Base-by-base conservation (phyloP, 2,329 filamentous ascomycete species). In the Boeremia exigua region DNA sequence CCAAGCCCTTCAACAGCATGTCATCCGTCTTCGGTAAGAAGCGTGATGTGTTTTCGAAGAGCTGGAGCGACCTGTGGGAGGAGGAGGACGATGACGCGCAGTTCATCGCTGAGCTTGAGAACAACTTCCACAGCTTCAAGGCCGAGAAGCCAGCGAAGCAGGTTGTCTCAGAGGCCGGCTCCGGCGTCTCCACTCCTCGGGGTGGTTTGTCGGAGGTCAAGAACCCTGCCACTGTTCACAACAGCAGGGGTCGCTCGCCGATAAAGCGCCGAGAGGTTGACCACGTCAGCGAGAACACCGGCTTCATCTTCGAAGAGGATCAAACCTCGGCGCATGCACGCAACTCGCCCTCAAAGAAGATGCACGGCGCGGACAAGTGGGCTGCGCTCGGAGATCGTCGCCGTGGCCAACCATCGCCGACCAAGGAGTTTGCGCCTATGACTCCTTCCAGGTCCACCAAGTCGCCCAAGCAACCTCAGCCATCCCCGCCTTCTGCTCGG, bases 11-110 rank as follows among this genome's bases (percentile, higher is more conserved):
- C 65, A 81, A 85, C 49, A 88, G 90, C 58, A 88, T 94, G 82
- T 87, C 90, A 4, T 85, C 89, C 71, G 86, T 94, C 46, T 94
- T 96, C 72, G 91, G 90, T 47, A 87, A 87, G 70, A 87, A 89
- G 73, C 85, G 86, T 60, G 89, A 94, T 40, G 81, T 84, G 43
- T 91, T 96, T 43, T 96, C 95, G 53, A 98, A 98, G 88, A 98
- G 95, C 81, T 99, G 95, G 95, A 96, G 93, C 70, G 95, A 99
- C 75, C 87, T 98, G 75, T 97, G 92, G 89, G 94, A 98, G 56
- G 94, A 98, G 75, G 94, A 98, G 73, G 94, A 98, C 49, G 92
- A 95, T 69, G 88, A 90, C 61, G 63, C 63, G 48, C 87, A 70
- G 46, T 70, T 68, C 49, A 60, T 73, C 15, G 71, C 89, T 60